Evolutionary conservation across 2,329 filamentous ascomycete species (phyloP), one percentile per base, ranked within the genome.

Genomic region (Xylaria sp.): DNA sequence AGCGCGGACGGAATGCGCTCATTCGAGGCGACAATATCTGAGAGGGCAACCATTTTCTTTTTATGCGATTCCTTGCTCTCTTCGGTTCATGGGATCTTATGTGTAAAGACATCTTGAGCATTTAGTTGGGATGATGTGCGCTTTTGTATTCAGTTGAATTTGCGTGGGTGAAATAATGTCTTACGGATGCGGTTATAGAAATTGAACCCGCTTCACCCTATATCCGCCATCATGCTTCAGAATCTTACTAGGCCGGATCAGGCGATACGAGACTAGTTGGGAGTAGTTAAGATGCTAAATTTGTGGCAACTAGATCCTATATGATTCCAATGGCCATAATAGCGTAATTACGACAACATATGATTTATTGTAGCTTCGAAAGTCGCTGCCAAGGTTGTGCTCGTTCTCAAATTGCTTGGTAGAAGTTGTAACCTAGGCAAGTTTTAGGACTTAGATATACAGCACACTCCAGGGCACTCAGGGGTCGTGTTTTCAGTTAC

Each of bases 11-110:
- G 44, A 33, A 80, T 77, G 6, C 71, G 71, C 23, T 73, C 68
- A 63, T 83, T 83, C 4, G 81, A 83, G 15, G 74, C 67, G 33
- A 58, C 56, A 33, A 64, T n/a, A 3, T 57, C 56, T 42, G 64
- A 38, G 9, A 69, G 64, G 33, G 13, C 17, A 13, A 67, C 64
- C 67, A 67, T 69, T 49, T 31, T 67, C n/a, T 38, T 7, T 4
- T 53, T 17, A 33, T 33, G 23, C 10, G 20, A 26, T 13, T 15
- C 11, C 23, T 5, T 11, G 46, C 11, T 5, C 26, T 31, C 26
- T 15, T 6, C 3, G 15, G 28, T 31, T 33, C 49, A 9, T 33
- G 6, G 28, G 15, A 7, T 53, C 9, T 6, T 53, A n/a, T n/a
- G 15, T 6, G 49, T 31, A 5, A 9, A 10, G 9, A 33, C 49